Base-by-base conservation (phyloP, 768 basidiomycete species). In the Boletus bicolor region DNA sequence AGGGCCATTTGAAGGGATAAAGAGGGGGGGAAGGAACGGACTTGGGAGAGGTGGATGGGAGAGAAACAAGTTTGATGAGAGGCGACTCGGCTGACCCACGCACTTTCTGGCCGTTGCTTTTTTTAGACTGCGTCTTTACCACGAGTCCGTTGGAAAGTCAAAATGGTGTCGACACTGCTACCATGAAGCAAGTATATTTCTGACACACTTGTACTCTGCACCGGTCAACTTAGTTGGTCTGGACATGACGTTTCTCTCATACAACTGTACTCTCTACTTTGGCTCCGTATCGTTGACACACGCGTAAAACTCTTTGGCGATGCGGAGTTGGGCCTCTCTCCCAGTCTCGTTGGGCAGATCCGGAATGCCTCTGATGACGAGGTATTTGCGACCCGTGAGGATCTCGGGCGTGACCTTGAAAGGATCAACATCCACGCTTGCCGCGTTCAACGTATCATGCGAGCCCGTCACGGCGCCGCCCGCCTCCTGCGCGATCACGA, bases 401-500 rank as follows among this genome's bases (percentile, higher is more conserved):
- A 93, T 77, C 21, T 82, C 84, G 55, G 87, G 83, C 4, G 83
- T 85, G 12, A 88, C 81, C 41, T 83, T 80, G 44, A 85, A 84
- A 59, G 85, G 83, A 19, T 71, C 70, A 3, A 68, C 60, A 1
- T 43, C 54, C 15, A 37, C 30, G 42, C 48, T 69, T 0, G 79
- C 73, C 11, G 72, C 60, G 3, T 73, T 68, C 58, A 84, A 76
- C 9, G 71, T 70, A 21, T 70, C 73, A 49, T 86, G 79, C 47
- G 85, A 85, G 35, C 91, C 93, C 17, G 88, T 86, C 32, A 91
- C 84, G 11, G 86, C 74, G 14, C 87, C 83, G 6, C 96, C 96
- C 0, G 95, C 90, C 69, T 96, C 96, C 57, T 91, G 82, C 0
- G 91, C 88, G 57, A 98, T 95, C 62, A 96, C 86, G 12, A 91